Percentiles rank a stretch among this genome's conserved stretches.
phyloP scores from a whole-genome alignment of 2,329 filamentous ascomycete species.

The Amylocarpus encephaloides region DNA sequence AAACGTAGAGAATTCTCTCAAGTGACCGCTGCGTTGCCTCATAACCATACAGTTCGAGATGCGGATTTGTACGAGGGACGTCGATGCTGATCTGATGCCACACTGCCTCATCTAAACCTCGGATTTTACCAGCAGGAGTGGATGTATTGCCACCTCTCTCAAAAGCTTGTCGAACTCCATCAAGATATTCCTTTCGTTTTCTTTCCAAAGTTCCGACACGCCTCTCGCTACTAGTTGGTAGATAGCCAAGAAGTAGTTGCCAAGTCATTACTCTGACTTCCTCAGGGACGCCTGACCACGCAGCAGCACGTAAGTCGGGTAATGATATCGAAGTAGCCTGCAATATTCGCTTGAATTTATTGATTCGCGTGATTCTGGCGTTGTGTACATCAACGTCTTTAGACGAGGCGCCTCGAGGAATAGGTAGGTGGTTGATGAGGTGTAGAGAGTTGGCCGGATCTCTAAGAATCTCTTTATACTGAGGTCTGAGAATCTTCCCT shows the following conservation, averaged over 20 bases:
- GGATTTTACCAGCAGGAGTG: slow-evolving; percentile 40
- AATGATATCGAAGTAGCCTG: slow-evolving; percentile 87
- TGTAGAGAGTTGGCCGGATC: slow-evolving; percentile 91
- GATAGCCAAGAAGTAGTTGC: slow-evolving; percentile 90
- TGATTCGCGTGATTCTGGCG: slow-evolving; percentile 85
- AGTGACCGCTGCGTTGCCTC: slow-evolving; percentile 92
- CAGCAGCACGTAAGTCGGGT: slow-evolving; percentile 72
- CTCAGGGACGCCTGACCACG: slow-evolving; percentile 91
- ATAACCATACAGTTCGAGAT: slow-evolving; percentile 90
- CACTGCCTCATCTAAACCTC: slow-evolving; percentile 87
- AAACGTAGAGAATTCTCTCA: slow-evolving; percentile 92
- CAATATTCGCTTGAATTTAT: slow-evolving; percentile 95
- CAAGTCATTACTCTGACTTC: slow-evolving; percentile 99
- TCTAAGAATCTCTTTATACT: slow-evolving; percentile 93
- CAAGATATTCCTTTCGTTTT: slow-evolving; percentile 93
- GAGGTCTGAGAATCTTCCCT: slow-evolving; percentile 90
- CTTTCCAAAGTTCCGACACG: slow-evolving; percentile 84
- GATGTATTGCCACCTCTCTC: slow-evolving; percentile 53
- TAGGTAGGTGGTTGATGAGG: slow-evolving; percentile 79
- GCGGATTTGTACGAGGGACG: slow-evolving; percentile 90
- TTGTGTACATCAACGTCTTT: slow-evolving; percentile 85
- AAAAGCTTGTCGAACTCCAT: slow-evolving; percentile 73
- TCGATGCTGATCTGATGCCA: slow-evolving; percentile 99
- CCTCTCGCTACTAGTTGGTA: slow-evolving; percentile 93
- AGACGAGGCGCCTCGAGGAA: slow-evolving; percentile 64